Base-by-base conservation (phyloP, 495 filamentous ascomycete genomes). In the Alectoria sarmentosa region DNA sequence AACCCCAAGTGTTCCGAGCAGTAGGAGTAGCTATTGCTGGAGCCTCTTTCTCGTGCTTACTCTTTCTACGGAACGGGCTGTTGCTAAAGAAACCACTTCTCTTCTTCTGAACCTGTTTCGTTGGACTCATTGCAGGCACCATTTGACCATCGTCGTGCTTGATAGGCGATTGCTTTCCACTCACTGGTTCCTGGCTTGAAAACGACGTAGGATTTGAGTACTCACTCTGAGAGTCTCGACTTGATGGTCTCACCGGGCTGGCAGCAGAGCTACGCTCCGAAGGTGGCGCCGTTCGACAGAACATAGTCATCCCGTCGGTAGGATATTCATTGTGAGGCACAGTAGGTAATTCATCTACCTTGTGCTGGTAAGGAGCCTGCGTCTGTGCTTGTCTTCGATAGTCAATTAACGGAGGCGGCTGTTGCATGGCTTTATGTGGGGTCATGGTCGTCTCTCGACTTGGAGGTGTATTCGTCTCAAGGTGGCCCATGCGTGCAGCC, bases 221-320 rank as follows among this genome's bases (percentile, higher is more conserved):
- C 64, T 98, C 95, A 75, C 94, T 98, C 66, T 91, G 86, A 42
- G 90, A 91, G 65, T 93, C 94, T 66, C 91, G 87, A 72, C 93
- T 96, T 32, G 88, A 88, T 59, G 92, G 91, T 54, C 93, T 82
- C 39, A 79, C 87, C 69, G 81, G 84, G 66, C 88, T 88, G 37
- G 89, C 80, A 65, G 83, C 87, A 39, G 89, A 90, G 74, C 89
- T 93, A 60, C 87, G 85, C 52, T 95, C 92, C 28, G 92, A 96
- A 52, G 89, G 88, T 55, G 90, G 87, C 1, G 87, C 91, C 4
- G 89, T 87, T 64, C 94, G 86, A 75, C 95, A 98, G 67, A 96
- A 90, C 89, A 98, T 96, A 3, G 94, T 98, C 95, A 98, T 98
- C 39, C 94, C 95, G 73, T 99, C 94, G 69, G 90, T 85, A 7